These are phyloP conservation scores for Echium plantagineum DNA, from an alignment of 257 asterid genomes.

Conservation along the genomic window DNA sequence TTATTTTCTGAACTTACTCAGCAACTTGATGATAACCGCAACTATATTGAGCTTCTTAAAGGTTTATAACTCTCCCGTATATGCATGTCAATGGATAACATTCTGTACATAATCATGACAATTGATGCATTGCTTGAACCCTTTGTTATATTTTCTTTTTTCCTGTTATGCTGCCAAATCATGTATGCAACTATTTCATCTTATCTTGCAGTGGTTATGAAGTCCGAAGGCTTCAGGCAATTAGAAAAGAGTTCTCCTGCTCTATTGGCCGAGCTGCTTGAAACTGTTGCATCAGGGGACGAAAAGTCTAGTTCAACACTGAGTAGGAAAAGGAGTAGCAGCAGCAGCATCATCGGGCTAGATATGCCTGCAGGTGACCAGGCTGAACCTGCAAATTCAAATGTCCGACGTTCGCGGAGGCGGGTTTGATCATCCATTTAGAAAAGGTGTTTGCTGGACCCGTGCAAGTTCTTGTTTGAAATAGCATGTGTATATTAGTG, in stretches of 20 bases:
- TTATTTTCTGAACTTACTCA: too few relatives aligned
- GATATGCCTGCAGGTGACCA: conserved; percentile 59
- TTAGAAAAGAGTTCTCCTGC: conserved; percentile 76
- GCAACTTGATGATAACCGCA: too few relatives aligned
- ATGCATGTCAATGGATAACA: too few relatives aligned
- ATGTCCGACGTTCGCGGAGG: conserved; percentile 56
- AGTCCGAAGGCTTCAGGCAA: conserved; percentile 63
- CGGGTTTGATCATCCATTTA: conserved; percentile 27
- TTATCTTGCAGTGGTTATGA: conserved; percentile 62
- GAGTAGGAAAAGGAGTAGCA: conserved; percentile 73
- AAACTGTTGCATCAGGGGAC: conserved; percentile 69
- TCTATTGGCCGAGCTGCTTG: conserved; percentile 69
- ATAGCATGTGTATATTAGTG: neutral
- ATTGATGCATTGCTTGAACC: neutral
- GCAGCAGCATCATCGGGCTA: conserved; percentile 85
- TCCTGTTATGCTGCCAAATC: neutral
- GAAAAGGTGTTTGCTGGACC: neutral
- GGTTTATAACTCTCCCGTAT: too few relatives aligned
- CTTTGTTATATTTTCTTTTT: neutral
- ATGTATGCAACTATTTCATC: conserved; percentile 13
- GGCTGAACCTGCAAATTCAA: conserved; percentile 44
- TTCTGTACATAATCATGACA: too few relatives aligned
- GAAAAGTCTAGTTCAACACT: conserved; percentile 41
- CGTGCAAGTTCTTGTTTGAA: neutral
- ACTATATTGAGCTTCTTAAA: too few relatives aligned